Evolutionary conservation across 257 asterid species (phyloP), one percentile per base, ranked within the genome.

Genomic region (Ocimum tenuiflorum): DNA sequence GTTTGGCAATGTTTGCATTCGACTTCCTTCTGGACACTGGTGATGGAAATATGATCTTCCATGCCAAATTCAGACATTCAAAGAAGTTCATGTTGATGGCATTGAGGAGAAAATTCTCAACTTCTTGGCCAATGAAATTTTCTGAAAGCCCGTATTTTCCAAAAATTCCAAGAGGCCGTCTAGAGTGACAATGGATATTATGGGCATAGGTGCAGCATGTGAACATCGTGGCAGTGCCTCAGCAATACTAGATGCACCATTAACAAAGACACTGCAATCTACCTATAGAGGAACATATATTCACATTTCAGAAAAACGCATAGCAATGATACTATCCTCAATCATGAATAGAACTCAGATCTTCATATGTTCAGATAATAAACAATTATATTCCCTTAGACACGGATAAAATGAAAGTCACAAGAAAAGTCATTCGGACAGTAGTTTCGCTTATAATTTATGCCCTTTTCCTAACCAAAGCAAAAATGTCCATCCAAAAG

Each of bases 1-100:
- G 96, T 75, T 86, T 83, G 81, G 99, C 99, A 46, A 88, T 71
- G 73, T 83, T 90, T 15, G 97, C 97, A 58, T 91, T 90, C 8
- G 99, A 90, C 47, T 72, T 83, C 72, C 79, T 83, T 70, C 69
- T 75, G 31, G 88, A 42, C 24, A 75, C 7, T 3, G 95, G 83
- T 19, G 99, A 81, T 45, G 97, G 99, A 48, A 94, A 94, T 56
- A 90, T 24, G 55, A 94, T 86, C 86, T 75, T 94, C 99, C 99
- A 94, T n/a, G 97, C 99, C 79, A 94, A 63, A 82, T 74, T 86
- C 68, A 94, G 60, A 29, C 99, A 87, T 61, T 94, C 95, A 0
- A 90, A 77, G 79, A 94, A 88, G 81, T 77, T 86, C 95, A 94
- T 75, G 75, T 73, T 80, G 53, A 86, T 76, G 8, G 88, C 85